Evolutionary conservation across 108 stramenopile genomes (phyloP).

Genomic region (Chaetoceros muelleri): DNA sequence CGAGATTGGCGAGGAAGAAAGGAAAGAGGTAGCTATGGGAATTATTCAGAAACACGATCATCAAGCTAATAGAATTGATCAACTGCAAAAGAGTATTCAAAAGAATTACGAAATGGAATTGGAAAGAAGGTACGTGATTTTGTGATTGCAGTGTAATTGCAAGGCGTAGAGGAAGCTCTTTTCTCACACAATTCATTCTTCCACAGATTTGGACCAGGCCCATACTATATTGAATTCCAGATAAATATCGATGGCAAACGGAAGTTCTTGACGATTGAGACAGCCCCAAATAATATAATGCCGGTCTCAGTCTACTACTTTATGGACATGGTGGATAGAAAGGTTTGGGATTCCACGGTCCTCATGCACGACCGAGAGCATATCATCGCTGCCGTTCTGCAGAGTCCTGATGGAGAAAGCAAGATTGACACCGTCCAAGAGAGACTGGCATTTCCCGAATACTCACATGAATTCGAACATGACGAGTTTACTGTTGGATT

Average conservation of each 20-base stretch:
- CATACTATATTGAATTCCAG: background rate
- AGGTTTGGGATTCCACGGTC: slow-evolving; percentile 47
- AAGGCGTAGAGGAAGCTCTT: too few relatives aligned
- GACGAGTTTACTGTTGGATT: slow-evolving; percentile 67
- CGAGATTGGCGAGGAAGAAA: background rate
- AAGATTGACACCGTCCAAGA: slow-evolving; percentile 29
- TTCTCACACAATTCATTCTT: too few relatives aligned
- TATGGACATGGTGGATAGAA: slow-evolving; percentile 45
- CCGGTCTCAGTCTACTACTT: slow-evolving; percentile 67
- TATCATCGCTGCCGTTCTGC: slow-evolving; percentile 40
- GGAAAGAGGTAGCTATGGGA: background rate
- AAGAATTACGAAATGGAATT: background rate
- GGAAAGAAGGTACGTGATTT: background rate
- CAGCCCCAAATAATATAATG: slow-evolving; percentile 46
- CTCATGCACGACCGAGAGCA: slow-evolving; percentile 55
- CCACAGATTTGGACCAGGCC: background rate
- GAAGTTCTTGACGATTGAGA: slow-evolving; percentile 36
- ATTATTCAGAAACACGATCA: background rate
- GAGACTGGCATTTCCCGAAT: slow-evolving; percentile 58
- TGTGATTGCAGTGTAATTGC: background rate
- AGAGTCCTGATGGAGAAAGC: slow-evolving; percentile 17
- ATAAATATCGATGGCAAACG: background rate
- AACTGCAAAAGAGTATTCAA: background rate
- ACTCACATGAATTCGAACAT: slow-evolving; percentile 46
- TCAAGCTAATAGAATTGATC: background rate